Evolutionary conservation across 805 yeast genomes (phyloP), one percentile per base, ranked within the genome.

Genomic region (Debaryomyces tyrocola): DNA sequence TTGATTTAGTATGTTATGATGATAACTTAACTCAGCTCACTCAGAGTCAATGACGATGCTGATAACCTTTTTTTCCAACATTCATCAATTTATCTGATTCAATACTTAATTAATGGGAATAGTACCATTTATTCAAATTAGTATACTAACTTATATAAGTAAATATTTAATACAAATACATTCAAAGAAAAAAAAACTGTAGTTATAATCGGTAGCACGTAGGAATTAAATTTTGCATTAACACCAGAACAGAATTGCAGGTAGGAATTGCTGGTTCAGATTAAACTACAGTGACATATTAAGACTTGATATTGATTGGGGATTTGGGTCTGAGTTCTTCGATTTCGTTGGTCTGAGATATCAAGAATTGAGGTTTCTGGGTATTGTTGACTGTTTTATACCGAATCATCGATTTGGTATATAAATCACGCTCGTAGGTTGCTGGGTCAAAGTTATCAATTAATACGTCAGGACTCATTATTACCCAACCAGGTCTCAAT

Each of bases 401-500:
- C 39, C 62, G 62, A 17, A 70, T 53, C 46, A 57, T 33, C 5
- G 75, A 70, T 51, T 63, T 68, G 6, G 58, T 43, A 42, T 59
- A 53, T 33, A 73, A 48, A 36, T 70, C 71, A 41, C 59, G 52
- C 40, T 59, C 63, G 54, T 69, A 72, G 24, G 53, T 53, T 5
- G 37, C 43, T 0, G 73, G 69, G 40, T 60, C 56, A 49, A 91
- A 88, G 59, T 88, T 89, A 60, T 88, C 80, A 27, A 89, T 59
- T 53, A 89, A 64, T 3, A 86, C 81, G 65, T 47, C 96, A 0
- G 97, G 97, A 56, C 90, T 78, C 77, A 88, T 73, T 8, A 90
- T 79, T 4, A 89, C 94, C 98, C 98, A 91, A 4, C 98, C 98
- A 8, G 82, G 84, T 58, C 97, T 80, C 49, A 80, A 63, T 51